Percentiles rank a stretch among this genome's conserved stretches.
Conservation (phyloP, 148 eudicot genomes). For the Talinum fruticosum region DNA sequence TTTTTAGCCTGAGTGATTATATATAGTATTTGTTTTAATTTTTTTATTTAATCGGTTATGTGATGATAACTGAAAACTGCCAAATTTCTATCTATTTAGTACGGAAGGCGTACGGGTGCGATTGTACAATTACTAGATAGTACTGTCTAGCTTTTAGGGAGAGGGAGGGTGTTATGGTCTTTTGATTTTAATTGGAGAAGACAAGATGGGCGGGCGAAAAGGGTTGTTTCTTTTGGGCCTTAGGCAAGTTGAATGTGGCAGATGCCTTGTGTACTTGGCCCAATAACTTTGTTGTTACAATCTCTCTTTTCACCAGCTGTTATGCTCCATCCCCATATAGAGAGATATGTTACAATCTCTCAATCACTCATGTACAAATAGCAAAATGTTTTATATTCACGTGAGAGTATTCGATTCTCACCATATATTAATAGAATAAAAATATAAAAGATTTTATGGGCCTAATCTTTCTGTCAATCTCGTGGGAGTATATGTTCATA, state of each 20-base stretch:
- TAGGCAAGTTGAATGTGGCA: neutral
- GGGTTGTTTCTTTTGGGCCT: conserved; percentile 5
- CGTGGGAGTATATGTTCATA: too few species aligned
- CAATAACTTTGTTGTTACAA: neutral
- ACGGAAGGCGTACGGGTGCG: conserved; percentile 29
- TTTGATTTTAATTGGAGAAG: neutral
- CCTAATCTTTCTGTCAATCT: too few species aligned
- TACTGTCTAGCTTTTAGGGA: neutral
- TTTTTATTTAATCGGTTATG: neutral
- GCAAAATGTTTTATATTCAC: too few species aligned
- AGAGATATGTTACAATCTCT: too few species aligned
- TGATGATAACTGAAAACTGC: neutral
- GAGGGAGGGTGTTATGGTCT: conserved; percentile 18
- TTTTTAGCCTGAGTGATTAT: neutral
- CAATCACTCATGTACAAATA: too few species aligned
- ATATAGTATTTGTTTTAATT: neutral
- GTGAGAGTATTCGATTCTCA: too few species aligned
- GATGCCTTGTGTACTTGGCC: neutral
- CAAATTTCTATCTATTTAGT: conserved; percentile 3
- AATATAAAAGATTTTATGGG: too few species aligned
- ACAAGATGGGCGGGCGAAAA: neutral
- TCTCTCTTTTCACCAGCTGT: neutral
- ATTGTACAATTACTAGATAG: conserved; percentile 12
- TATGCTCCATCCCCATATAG: too few species aligned
- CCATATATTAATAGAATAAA: too few species aligned